phyloP scores from a whole-genome alignment of 352 stramenopile genomes.

The Phytophthora constricta region DNA sequence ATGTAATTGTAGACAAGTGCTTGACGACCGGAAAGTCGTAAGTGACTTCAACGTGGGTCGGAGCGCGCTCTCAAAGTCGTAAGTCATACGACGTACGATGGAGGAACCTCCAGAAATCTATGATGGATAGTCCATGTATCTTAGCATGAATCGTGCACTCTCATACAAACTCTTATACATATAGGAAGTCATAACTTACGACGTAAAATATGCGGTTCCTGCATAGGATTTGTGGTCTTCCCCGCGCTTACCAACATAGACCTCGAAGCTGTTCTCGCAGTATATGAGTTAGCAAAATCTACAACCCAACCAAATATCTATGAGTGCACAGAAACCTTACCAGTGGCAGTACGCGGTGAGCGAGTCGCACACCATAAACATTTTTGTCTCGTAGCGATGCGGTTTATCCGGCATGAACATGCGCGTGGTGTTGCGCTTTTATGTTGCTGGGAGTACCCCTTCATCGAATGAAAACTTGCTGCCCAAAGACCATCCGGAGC shows the following conservation, averaged over 20 bases:
- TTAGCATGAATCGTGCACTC: background rate
- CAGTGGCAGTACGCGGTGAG: constrained; percentile 12
- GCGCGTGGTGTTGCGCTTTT: constrained; percentile 26
- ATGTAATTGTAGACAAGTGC: background rate
- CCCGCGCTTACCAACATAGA: too few species aligned
- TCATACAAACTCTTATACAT: background rate
- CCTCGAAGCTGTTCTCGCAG: too few species aligned
- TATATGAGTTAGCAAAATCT: too few species aligned
- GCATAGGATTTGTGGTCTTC: background rate
- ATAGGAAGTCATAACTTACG: background rate
- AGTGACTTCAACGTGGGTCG: background rate
- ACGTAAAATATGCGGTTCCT: background rate
- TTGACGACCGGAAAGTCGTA: background rate
- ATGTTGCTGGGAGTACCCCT: constrained; percentile 31
- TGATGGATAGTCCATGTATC: background rate
- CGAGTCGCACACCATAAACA: constrained; percentile 27
- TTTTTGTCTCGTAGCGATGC: constrained; percentile 23
- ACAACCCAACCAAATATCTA: too few species aligned
- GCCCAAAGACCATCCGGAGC: constrained; percentile 7
- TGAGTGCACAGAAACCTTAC: too few species aligned
- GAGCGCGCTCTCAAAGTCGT: background rate
- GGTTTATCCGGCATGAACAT: constrained; percentile 41
- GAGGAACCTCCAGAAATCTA: background rate
- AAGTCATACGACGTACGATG: background rate
- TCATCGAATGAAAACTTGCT: constrained; percentile 39